phyloP scores from a whole-genome alignment of 1,284 basidiomycete genomes.

The Somion occarium region DNA sequence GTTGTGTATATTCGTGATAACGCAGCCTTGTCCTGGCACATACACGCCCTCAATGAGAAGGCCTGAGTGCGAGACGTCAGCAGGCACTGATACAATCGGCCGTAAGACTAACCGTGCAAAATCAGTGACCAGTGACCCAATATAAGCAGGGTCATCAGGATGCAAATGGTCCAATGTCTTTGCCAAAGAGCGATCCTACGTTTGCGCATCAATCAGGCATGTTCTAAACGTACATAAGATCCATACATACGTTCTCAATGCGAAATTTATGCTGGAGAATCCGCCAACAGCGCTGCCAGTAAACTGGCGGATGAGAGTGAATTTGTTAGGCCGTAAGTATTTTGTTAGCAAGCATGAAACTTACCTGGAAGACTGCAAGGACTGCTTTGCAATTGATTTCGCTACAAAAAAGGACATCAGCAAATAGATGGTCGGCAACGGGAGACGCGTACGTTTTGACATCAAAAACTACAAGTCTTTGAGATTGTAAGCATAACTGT shows the following conservation, averaged over 20 bases:
- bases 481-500: too few relatives aligned
- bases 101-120: background rate
- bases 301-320: conserved; percentile 26
- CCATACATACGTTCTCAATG: conserved; percentile 57
- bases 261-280: conserved; percentile 71
- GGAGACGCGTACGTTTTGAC: background rate
- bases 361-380: background rate
- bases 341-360: too few relatives aligned
- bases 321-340: background rate
- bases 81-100: conserved; percentile 13
- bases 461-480: background rate
- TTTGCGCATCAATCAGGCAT: too few relatives aligned
- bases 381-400: conserved; percentile 1
- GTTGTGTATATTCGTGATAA: conserved; percentile 53
- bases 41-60: background rate
- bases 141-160: background rate
- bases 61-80: background rate
- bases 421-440: too few relatives aligned
- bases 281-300: conserved; percentile 68
- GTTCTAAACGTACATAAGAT: too few relatives aligned
- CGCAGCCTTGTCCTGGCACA: conserved; percentile 28
- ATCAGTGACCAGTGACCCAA: conserved; percentile 1
- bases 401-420: background rate
- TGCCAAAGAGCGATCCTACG: conserved; percentile 2
- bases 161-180: background rate